These are phyloP conservation scores for Ophiostoma piceae DNA, from an alignment of 2,329 filamentous ascomycete species.

Conservation along the genomic window DNA sequence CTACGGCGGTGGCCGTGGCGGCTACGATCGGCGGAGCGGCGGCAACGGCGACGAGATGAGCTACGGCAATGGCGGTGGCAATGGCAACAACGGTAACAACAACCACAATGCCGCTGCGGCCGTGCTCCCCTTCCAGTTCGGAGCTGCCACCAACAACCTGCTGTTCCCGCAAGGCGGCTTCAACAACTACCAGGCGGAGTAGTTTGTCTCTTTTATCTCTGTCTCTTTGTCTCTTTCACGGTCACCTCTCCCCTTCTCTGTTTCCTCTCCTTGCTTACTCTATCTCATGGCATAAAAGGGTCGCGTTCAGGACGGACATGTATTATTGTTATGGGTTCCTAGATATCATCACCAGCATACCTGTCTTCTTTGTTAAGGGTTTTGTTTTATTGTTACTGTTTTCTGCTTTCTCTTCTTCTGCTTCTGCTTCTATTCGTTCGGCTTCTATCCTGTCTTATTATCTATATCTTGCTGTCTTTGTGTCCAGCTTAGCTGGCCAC, in stretches of 20 bases:
- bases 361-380: not conserved
- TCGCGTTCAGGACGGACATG: not conserved
- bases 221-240: not conserved
- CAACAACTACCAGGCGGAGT: not conserved
- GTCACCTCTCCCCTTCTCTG: not conserved
- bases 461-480: not conserved
- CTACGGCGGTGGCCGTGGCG: slow-evolving; percentile 26
- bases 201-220: not conserved
- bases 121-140: slow-evolving; percentile 35
- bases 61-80: slow-evolving; percentile 28
- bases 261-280: not conserved
- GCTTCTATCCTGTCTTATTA: not conserved
- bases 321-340: slow-evolving; percentile 3
- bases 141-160: not conserved
- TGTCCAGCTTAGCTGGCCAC: not conserved
- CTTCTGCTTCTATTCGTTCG: not conserved
- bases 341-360: not conserved
- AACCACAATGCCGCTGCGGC: slow-evolving; percentile 30
- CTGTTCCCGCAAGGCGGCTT: not conserved
- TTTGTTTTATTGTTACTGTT: not conserved
- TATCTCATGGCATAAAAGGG: not conserved
- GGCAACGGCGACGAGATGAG: slow-evolving; percentile 26
- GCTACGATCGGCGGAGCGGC: slow-evolving; percentile 27
- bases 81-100: slow-evolving; percentile 29
- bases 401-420: not conserved